Evolutionary conservation across 2,329 filamentous ascomycete genomes (phyloP), one percentile per base, ranked within the genome.

Genomic region (Diaporthe helianthi): DNA sequence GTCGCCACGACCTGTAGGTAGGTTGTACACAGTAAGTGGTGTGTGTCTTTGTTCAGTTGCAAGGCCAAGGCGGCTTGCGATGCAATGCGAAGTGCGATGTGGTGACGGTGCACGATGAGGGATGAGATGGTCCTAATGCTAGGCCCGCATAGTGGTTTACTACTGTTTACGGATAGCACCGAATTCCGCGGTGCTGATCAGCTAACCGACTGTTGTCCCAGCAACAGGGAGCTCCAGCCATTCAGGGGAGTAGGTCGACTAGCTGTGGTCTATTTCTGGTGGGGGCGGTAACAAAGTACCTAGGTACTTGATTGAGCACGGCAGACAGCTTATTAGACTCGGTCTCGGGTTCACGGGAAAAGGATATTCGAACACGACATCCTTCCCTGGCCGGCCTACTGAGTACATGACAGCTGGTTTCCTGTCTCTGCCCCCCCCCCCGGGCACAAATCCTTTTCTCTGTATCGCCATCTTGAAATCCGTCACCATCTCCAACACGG

Each of bases 331-430:
- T 12, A 7, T 61, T 49, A 49, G 58, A 47, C 58, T 63, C 58
- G 58, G 58, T 63, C 58, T 49, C 58, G 44, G 58, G 44, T 49
- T 49, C 58, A 22, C 38, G 29, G 44, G 24, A 49, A 47, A 29
- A 63, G 58, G n/a, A n/a, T n/a, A n/a, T n/a, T n/a, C n/a, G n/a
- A 63, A 63, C 58, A 49, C 58, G 58, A 63, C 58, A 31, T 63
- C 12, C 58, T 36, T 31, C 19, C 22, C 24, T 22, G 13, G 33
- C 44, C n/a, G 29, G 41, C 31, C 44, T 15, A 22, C 44, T 19
- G 44, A 49, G 58, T 15, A 24, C 13, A 47, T 49, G 44, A 49
- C 58, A 63, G 44, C 29, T 49, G 29, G 58, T 49, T 31, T 63
- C n/a, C 26, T 22, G 26, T 44, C 58, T 36, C 17, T 13, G 41